phyloP scores from a whole-genome alignment of 2,329 filamentous ascomycete species.

The Ophiostoma montium region DNA sequence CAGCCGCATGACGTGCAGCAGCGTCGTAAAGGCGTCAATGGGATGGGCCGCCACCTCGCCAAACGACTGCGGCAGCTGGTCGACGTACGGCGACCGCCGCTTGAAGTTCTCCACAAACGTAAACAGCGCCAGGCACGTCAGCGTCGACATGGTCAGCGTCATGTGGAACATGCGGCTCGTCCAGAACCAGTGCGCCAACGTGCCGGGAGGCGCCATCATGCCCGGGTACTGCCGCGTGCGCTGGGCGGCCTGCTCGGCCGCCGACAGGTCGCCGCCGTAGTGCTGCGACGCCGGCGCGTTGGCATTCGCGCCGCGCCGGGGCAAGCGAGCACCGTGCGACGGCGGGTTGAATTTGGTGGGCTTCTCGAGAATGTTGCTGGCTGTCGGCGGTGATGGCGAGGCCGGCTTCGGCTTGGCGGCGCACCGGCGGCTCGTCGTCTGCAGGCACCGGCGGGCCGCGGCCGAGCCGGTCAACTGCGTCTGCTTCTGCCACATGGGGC shows the following conservation, averaged over 20 bases:
- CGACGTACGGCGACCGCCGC: conserved; percentile 60
- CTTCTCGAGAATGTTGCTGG: conserved; percentile 53
- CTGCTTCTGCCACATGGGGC: conserved; percentile 37
- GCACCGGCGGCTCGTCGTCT: background rate
- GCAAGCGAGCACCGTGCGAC: conserved; percentile 64
- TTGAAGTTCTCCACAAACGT: conserved; percentile 71
- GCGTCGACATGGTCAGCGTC: conserved; percentile 63
- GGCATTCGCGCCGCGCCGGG: conserved; percentile 29
- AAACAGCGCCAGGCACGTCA: conserved; percentile 39
- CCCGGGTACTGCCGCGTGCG: conserved; percentile 66
- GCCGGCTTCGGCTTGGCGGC: conserved; percentile 3
- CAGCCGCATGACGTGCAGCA: conserved; percentile 59
- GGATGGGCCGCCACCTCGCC: conserved; percentile 58
- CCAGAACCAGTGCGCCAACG: conserved; percentile 74
- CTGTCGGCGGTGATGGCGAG: conserved; percentile 16
- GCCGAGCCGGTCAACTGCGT: conserved; percentile 9
- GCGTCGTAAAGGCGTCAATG: conserved; percentile 47
- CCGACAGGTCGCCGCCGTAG: conserved; percentile 60
- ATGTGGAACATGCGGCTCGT: conserved; percentile 64
- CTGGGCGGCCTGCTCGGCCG: conserved; percentile 52
- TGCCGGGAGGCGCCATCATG: conserved; percentile 73
- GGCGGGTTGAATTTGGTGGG: conserved; percentile 84
- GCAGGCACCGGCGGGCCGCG: background rate
- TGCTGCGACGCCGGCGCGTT: conserved; percentile 39
- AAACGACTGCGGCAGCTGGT: conserved; percentile 55